phyloP scores from a whole-genome alignment of 1,139 yeast species.

The Geotrichum europaeum region DNA sequence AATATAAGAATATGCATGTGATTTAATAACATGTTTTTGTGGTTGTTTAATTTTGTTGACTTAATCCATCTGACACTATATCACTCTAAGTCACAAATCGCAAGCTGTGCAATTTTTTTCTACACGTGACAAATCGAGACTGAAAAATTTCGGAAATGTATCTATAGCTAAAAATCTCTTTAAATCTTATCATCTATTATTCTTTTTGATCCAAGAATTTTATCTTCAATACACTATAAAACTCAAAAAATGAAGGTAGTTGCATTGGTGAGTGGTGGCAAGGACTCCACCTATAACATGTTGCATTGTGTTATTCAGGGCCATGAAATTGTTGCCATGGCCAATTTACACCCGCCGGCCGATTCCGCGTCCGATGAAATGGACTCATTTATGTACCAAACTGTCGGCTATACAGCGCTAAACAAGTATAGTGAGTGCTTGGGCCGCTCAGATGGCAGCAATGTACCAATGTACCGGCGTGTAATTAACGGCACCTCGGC shows the following conservation, averaged over 20 bases:
- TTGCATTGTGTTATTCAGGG: constrained; percentile 77
- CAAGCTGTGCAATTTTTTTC: too few relatives aligned
- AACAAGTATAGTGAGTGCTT: constrained; percentile 61
- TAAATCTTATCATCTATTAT: too few relatives aligned
- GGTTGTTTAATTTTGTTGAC: neutral
- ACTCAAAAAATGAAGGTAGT: constrained; percentile 68
- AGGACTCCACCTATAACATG: constrained; percentile 87
- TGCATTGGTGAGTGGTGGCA: constrained; percentile 91
- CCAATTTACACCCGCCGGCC: constrained; percentile 67
- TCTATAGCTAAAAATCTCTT: too few relatives aligned
- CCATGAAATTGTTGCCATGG: constrained; percentile 79
- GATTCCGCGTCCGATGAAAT: constrained; percentile 50
- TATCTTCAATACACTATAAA: neutral
- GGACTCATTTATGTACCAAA: constrained; percentile 95
- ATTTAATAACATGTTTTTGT: neutral
- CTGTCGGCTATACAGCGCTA: constrained; percentile 89
- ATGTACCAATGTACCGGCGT: constrained; percentile 73
- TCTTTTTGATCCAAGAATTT: neutral
- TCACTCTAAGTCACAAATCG: too few relatives aligned
- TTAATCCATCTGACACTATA: too few relatives aligned
- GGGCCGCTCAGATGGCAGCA: constrained; percentile 28
- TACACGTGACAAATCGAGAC: too few relatives aligned
- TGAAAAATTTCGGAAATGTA: too few relatives aligned
- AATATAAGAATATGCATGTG: neutral
- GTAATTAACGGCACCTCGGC: constrained; percentile 57